phyloP scores from a whole-genome alignment of 139 green algal genomes.

The Limnomonas spitsbergensis region DNA sequence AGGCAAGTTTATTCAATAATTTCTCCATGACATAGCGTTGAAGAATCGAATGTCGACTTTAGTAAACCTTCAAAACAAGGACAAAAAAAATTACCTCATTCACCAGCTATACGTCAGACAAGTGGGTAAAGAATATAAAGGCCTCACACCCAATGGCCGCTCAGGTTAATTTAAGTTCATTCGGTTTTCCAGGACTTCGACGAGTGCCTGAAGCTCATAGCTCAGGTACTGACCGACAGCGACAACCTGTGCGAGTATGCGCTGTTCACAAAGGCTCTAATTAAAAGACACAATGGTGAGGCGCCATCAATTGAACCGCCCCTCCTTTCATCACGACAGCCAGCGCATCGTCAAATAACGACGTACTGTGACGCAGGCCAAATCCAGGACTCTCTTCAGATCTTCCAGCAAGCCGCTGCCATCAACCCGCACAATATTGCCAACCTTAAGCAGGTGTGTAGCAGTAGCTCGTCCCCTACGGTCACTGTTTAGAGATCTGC shows the following conservation, averaged over 20 bases:
- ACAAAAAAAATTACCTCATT: slow-evolving; percentile 50
- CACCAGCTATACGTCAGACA: slow-evolving; percentile 61
- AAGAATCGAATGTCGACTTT: too few species aligned
- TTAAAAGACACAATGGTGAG: slow-evolving; percentile 63
- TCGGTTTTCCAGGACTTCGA: slow-evolving; percentile 57
- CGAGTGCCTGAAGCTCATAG: slow-evolving; percentile 61
- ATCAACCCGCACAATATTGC: slow-evolving; percentile 67
- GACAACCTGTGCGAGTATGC: slow-evolving; percentile 58
- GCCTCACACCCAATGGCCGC: too few species aligned
- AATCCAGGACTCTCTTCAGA: slow-evolving; percentile 66
- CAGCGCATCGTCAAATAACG: neutral
- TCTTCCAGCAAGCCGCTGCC: slow-evolving; percentile 69
- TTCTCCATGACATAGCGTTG: too few species aligned
- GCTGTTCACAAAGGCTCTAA: slow-evolving; percentile 70
- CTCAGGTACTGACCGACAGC: slow-evolving; percentile 45
- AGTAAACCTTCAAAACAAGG: slow-evolving; percentile 10
- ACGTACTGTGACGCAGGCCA: slow-evolving; percentile 38
- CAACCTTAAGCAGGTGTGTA: slow-evolving; percentile 70
- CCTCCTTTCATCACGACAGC: neutral
- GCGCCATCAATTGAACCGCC: too few species aligned
- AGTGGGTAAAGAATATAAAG: slow-evolving; percentile 22
- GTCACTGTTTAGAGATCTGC: too few species aligned
- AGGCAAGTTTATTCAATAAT: too few species aligned
- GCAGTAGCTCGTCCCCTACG: too few species aligned
- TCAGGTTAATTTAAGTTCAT: neutral